Evolutionary conservation across 495 filamentous ascomycete genomes (phyloP).

Genomic region (Cryomyces minteri): DNA sequence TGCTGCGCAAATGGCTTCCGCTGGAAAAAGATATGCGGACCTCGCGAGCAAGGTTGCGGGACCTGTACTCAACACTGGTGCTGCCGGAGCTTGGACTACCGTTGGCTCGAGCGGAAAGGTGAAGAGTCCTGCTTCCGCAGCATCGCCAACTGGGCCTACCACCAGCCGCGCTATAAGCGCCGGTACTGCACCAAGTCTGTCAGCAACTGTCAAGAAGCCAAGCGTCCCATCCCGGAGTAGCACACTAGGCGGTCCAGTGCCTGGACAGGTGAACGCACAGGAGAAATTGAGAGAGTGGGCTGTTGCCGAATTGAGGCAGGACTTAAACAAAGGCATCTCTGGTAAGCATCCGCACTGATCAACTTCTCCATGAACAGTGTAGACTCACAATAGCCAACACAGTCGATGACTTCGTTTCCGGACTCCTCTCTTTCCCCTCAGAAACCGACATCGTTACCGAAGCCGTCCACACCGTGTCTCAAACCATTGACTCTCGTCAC

Average conservation of each 20-base stretch:
- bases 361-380: too few species aligned
- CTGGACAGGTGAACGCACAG: slow-evolving; percentile 37
- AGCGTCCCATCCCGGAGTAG: slow-evolving; percentile 23
- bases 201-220: slow-evolving; percentile 21
- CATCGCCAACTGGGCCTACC: slow-evolving; percentile 31
- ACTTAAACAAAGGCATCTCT: slow-evolving; percentile 41
- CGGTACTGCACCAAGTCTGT: slow-evolving; percentile 17
- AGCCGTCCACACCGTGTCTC: slow-evolving; percentile 66
- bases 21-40: slow-evolving; percentile 86
- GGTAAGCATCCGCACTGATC: slow-evolving; percentile 19
- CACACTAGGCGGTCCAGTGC: slow-evolving; percentile 13
- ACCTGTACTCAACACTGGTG: slow-evolving; percentile 18
- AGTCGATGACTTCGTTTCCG: slow-evolving; percentile 70
- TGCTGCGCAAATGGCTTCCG: slow-evolving; percentile 22
- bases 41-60: slow-evolving; percentile 59
- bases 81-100: slow-evolving; percentile 65
- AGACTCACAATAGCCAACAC: neutral
- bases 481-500: slow-evolving; percentile 74
- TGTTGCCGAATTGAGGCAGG: slow-evolving; percentile 46
- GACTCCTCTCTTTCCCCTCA: slow-evolving; percentile 52
- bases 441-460: slow-evolving; percentile 73
- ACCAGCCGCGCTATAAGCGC: slow-evolving; percentile 24
- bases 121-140: slow-evolving; percentile 44
- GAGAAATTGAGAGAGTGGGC: slow-evolving; percentile 95
- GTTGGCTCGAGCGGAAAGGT: slow-evolving; percentile 89